Base-by-base conservation (phyloP, 805 yeast genomes). In the Candida boleticola region DNA sequence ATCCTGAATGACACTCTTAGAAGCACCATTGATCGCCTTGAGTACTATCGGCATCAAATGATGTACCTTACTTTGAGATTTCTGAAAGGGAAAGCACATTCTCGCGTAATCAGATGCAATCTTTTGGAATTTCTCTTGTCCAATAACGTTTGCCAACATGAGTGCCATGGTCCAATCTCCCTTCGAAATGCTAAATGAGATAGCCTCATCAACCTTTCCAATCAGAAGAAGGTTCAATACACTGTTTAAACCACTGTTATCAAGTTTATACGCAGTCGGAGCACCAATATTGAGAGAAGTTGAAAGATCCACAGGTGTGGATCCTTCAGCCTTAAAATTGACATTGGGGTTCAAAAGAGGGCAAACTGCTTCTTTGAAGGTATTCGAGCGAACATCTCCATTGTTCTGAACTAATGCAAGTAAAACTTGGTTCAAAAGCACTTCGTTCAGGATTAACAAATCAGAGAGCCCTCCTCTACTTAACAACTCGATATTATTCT, bases 91-190 rank as follows among this genome's bases (percentile, higher is more conserved):
- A 60, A 64, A 52, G 60, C 69, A 47, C 65, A 80, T 47, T 65
- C 77, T 37, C 50, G 73, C 74, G 56, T 80, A 86, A 41, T 73
- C 78, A 9, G 80, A 70, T 4, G 83, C 82, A 2, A 83, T 75
- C 26, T 65, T 63, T 4, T 77, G 61, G 77, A 85, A 83, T 29
- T 71, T 69, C 3, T 79, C 82, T 17, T 77, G 76, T 2, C 93
- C 84, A 21, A 80, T 64, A 14, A 87, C 60, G 45, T 82, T 76
- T 1, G 95, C 82, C 38, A 90, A 66, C 23, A 89, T 58, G 41
- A 92, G 62, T 0, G 96, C 85, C 60, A 89, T 69, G 0, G 92
- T 81, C 84, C 87, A 90, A 49, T 87, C 86, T 7, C 79, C 76
- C 40, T 78, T 76, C 1, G 74, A 68, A 16, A 89, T 58, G 1